Evolutionary conservation across 2,329 filamentous ascomycete genomes (phyloP).

Genomic region (Xylariaceae sp.): DNA sequence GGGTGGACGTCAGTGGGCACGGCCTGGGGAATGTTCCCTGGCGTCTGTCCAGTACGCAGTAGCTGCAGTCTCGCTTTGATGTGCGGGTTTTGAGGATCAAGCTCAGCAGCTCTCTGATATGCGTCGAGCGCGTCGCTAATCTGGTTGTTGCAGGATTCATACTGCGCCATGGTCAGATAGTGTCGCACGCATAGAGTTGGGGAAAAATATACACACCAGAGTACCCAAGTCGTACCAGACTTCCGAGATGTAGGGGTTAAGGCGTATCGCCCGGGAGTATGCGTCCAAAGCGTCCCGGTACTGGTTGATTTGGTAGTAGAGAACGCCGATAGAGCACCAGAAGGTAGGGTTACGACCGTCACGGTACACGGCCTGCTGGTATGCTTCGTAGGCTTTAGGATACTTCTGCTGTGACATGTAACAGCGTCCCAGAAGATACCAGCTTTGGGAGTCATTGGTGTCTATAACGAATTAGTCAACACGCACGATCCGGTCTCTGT

Average conservation of each 20-base stretch:
- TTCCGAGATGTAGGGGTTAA: constrained; percentile 97
- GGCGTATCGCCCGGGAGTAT: constrained; percentile 89
- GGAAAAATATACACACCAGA: constrained; percentile 55
- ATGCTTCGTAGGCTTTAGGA: constrained; percentile 95
- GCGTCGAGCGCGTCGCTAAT: constrained; percentile 93
- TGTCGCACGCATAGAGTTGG: constrained; percentile 2
- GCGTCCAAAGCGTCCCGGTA: constrained; percentile 96
- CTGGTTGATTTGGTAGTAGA: constrained; percentile 99
- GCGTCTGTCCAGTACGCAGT: constrained; percentile 71
- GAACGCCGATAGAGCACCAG: constrained; percentile 98
- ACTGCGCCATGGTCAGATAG: constrained; percentile 45
- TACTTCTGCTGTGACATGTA: constrained; percentile 99
- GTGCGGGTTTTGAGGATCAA: constrained; percentile 87
- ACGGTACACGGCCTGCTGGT: constrained; percentile 96
- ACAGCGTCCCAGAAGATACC: constrained; percentile 94
- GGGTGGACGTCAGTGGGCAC: constrained; percentile 94
- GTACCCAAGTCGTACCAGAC: constrained; percentile 99
- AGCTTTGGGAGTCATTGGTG: constrained; percentile 91
- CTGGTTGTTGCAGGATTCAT: constrained; percentile 98
- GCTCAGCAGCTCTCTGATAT: constrained; percentile 87
- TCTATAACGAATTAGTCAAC: constrained; percentile 46
- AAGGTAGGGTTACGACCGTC: constrained; percentile 97
- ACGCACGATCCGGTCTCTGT: no score
- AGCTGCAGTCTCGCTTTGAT: constrained; percentile 93
- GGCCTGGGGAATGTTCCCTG: constrained; percentile 66